phyloP scores from a whole-genome alignment of 768 basidiomycete genomes.

The Leucocoprinus leucothites region DNA sequence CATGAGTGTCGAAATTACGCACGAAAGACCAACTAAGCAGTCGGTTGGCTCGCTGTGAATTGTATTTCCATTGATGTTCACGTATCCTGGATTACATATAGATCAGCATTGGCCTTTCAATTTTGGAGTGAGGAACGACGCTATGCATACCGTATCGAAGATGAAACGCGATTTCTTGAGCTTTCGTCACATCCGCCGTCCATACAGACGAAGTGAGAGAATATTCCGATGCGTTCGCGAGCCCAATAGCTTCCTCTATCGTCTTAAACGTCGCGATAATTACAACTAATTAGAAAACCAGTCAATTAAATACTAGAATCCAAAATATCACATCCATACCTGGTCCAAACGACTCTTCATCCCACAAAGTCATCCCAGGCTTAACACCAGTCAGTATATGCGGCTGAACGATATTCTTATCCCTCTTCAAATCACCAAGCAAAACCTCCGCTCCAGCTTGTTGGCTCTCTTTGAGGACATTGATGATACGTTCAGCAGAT shows the following conservation, averaged over 20 bases:
- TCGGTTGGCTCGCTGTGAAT: slow-evolving; percentile 39
- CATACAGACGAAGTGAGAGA: slow-evolving; percentile 48
- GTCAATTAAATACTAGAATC: no score
- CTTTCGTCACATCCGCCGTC: slow-evolving; percentile 42
- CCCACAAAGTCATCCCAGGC: slow-evolving; percentile 49
- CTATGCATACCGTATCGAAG: slow-evolving; percentile 41
- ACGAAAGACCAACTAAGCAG: slow-evolving; percentile 45
- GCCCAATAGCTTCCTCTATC: slow-evolving; percentile 49
- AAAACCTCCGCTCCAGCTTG: slow-evolving; percentile 41
- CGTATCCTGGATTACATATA: slow-evolving; percentile 38
- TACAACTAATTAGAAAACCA: no score
- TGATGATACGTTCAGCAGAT: slow-evolving; percentile 39
- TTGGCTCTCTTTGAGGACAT: slow-evolving; percentile 42
- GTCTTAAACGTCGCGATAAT: slow-evolving; percentile 42
- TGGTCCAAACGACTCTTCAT: slow-evolving; percentile 60
- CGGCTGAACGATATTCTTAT: slow-evolving; percentile 46
- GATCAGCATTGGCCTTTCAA: no score
- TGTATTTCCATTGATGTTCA: slow-evolving; percentile 54
- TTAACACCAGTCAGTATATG: slow-evolving; percentile 47
- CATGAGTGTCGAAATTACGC: slow-evolving; percentile 20
- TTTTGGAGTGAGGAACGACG: not conserved
- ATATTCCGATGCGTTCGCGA: slow-evolving; percentile 39
- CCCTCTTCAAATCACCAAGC: slow-evolving; percentile 35
- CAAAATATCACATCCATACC: no score
- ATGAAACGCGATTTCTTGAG: slow-evolving; percentile 42